Percentiles rank a stretch among this genome's conserved stretches.
Evolutionary conservation across 768 basidiomycete genomes (phyloP).

Genomic region (Lentinula edodes): DNA sequence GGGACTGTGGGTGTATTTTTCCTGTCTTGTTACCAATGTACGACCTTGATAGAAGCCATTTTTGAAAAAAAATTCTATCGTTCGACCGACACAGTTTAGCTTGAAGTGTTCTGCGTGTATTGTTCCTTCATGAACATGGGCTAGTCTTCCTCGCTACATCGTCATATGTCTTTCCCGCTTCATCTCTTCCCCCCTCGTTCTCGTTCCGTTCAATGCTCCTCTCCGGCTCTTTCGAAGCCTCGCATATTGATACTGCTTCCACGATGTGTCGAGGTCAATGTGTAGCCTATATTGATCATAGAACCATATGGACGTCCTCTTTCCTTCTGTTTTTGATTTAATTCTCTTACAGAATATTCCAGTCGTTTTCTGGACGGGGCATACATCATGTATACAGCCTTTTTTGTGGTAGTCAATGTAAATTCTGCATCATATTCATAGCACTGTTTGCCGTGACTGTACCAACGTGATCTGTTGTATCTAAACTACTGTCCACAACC

Average conservation of each 20-base stretch:
- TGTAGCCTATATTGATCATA: not conserved
- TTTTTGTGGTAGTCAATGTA: no score
- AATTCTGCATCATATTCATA: no score
- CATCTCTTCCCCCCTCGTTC: not conserved
- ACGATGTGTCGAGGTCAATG: slow-evolving; percentile 5
- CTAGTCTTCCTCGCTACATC: no score
- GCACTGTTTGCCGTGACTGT: no score
- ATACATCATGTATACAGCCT: not conserved
- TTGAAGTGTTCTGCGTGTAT: no score
- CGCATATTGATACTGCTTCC: not conserved
- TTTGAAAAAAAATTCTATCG: no score
- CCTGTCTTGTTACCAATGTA: not conserved
- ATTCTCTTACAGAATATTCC: not conserved
- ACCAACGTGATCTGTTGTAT: no score
- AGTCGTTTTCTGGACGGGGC: not conserved
- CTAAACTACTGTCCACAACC: no score
- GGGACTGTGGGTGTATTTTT: not conserved
- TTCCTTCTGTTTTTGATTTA: not conserved
- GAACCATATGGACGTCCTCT: not conserved
- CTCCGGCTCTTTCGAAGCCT: slow-evolving; percentile 5
- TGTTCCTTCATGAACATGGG: no score
- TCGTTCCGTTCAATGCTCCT: not conserved
- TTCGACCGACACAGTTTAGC: no score
- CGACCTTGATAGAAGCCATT: not conserved
- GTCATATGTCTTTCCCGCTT: no score